Percentiles rank a stretch among this genome's conserved stretches.
phyloP scores from a whole-genome alignment of 805 yeast species.

The Komagataella pseudopastoris region DNA sequence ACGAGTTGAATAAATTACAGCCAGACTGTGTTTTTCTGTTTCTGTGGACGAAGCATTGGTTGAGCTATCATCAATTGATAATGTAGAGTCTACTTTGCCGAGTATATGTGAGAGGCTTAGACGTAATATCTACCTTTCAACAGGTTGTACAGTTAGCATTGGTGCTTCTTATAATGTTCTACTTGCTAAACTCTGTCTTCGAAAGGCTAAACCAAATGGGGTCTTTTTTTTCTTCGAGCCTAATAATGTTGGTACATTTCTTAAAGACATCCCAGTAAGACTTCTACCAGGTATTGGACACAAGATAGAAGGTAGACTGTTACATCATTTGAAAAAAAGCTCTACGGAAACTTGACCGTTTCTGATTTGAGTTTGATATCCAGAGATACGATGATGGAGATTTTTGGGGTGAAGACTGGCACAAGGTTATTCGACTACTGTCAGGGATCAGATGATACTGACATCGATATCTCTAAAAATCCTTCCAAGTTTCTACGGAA shows the following conservation, averaged over 20 bases:
- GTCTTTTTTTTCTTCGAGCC: slow-evolving; percentile 17
- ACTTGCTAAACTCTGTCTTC: slow-evolving; percentile 62
- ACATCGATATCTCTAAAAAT: slow-evolving; percentile 34
- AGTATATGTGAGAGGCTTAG: slow-evolving; percentile 21
- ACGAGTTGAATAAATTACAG: slow-evolving; percentile 31
- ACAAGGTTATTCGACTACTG: slow-evolving; percentile 42
- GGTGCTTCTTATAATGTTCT: slow-evolving; percentile 70
- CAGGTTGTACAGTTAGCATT: slow-evolving; percentile 61
- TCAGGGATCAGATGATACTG: slow-evolving; percentile 55
- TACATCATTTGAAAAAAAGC: slow-evolving; percentile 13
- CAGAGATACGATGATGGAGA: slow-evolving; percentile 21
- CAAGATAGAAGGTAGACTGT: slow-evolving; percentile 33
- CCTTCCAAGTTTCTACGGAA: slow-evolving; percentile 47
- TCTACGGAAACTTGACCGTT: slow-evolving; percentile 16
- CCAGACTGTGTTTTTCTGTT: slow-evolving; percentile 50
- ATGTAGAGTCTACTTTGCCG: slow-evolving; percentile 15
- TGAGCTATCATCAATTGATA: slow-evolving; percentile 30
- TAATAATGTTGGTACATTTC: slow-evolving; percentile 15
- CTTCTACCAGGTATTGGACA: slow-evolving; percentile 56
- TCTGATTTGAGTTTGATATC: slow-evolving; percentile 23
- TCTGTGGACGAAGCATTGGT: slow-evolving; percentile 88
- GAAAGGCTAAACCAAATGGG: slow-evolving; percentile 75
- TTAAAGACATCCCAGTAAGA: slow-evolving; percentile 21
- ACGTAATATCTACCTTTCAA: slow-evolving; percentile 22
- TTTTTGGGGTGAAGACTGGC: slow-evolving; percentile 65